Conservation (phyloP, 495 filamentous ascomycete species). For the Talaromyces thailandensis region DNA sequence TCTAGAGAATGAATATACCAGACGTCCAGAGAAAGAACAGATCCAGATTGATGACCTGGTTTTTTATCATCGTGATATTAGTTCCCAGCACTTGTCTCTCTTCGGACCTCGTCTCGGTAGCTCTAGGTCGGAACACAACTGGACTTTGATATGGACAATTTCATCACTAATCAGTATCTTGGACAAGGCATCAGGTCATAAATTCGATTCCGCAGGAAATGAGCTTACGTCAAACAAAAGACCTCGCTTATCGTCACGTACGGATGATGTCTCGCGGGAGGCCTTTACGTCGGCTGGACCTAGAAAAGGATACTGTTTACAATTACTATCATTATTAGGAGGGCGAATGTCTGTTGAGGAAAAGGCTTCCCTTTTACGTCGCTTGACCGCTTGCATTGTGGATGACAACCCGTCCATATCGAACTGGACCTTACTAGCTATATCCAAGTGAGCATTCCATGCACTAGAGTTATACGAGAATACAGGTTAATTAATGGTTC, state of each 20-base stretch:
- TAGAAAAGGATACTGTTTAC: constrained; percentile 58
- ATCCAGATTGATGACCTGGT: constrained; percentile 67
- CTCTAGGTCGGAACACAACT: constrained; percentile 38
- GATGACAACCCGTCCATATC: constrained; percentile 46
- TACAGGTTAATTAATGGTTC: not conserved
- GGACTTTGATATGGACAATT: constrained; percentile 37
- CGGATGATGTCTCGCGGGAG: constrained; percentile 55
- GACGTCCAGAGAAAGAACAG: constrained; percentile 59
- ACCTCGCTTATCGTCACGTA: constrained; percentile 45
- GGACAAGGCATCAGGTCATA: constrained; percentile 14
- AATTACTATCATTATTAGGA: constrained; percentile 67
- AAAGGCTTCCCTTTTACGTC: constrained; percentile 35
- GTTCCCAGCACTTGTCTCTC: constrained; percentile 10
- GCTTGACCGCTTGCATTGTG: constrained; percentile 38
- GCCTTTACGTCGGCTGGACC: constrained; percentile 44
- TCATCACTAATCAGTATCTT: constrained; percentile 23
- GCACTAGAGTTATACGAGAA: not conserved
- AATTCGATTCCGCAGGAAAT: not conserved
- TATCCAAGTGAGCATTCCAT: constrained; percentile 40
- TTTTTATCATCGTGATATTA: constrained; percentile 33
- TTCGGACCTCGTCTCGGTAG: constrained; percentile 33
- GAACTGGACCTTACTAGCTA: constrained; percentile 60
- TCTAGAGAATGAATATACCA: constrained; percentile 64
- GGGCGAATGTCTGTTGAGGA: constrained; percentile 27
- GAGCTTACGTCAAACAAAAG: constrained; percentile 43